A percentile compares a stretch with the other conserved stretches of the same genome.
These are phyloP conservation scores for Polyplosphaeria fusca DNA, from an alignment of 495 filamentous ascomycete genomes.

Conservation along the genomic window DNA sequence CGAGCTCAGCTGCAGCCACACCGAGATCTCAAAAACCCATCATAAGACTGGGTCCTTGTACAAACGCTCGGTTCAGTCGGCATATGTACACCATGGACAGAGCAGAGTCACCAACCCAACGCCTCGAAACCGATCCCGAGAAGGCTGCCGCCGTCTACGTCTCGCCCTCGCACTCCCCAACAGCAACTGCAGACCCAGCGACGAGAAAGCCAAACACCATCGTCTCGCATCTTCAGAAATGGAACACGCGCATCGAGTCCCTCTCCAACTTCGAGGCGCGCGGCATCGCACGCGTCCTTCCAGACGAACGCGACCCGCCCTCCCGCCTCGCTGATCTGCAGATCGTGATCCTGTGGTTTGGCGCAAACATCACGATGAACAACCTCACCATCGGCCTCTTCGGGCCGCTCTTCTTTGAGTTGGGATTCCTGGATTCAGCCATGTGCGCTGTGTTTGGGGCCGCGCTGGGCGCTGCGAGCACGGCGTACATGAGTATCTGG, in stretches of 20 bases:
- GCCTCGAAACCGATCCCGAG: too few species aligned
- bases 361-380: slow-evolving; percentile 17
- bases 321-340: slow-evolving; percentile 6
- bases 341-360: slow-evolving; percentile 23
- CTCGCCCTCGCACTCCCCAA: not conserved
- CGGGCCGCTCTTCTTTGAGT: slow-evolving; percentile 18
- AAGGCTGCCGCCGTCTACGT: not conserved
- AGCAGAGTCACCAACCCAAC: too few species aligned
- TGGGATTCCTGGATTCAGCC: slow-evolving; percentile 18
- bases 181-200: not conserved
- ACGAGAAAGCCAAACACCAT: not conserved
- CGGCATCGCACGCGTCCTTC: slow-evolving; percentile 15
- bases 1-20: too few species aligned
- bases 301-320: slow-evolving; percentile 6
- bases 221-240: not conserved
- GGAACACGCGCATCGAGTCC: slow-evolving; percentile 18
- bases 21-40: too few species aligned
- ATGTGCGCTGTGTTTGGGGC: slow-evolving; percentile 15
- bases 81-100: too few species aligned
- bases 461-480: slow-evolving; percentile 6
- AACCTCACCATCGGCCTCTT: slow-evolving; percentile 12
- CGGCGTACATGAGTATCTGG: slow-evolving; percentile 24
- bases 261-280: slow-evolving; percentile 17
- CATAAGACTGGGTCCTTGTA: too few species aligned
- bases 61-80: too few species aligned